Evolutionary conservation across 768 basidiomycete species (phyloP), one percentile per base, ranked within the genome.

Genomic region (Royoungia palumana): DNA sequence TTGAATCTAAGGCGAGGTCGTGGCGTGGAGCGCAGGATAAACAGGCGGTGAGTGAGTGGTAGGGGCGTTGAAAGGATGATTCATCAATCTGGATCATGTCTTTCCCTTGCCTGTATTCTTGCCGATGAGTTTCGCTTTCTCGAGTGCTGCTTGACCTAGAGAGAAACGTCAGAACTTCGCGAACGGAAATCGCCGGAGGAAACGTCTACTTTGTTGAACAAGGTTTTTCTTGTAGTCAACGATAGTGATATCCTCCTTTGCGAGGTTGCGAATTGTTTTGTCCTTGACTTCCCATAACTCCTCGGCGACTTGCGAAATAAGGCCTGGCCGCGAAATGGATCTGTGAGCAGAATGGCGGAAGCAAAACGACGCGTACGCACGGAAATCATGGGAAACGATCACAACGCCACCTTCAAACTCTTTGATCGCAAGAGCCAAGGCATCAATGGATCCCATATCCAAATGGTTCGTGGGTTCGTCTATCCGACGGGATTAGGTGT

Each of bases 331-430:
- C 48, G 34, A 47, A 59, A 44, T 35, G 46, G 37, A 47, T 44
- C 44, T 24, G 32, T 59, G 8, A 57, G 37, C 35, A 55, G 17
- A 44, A 47, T 25, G 34, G 57, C 37, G 9, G 25, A 14, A 35
- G 14, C 20, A 30, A 36, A 40, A 46, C 46, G 25, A 47, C 46
- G 50, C 44, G 47, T 21, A 80, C 87, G 57, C 60, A 90, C 95
- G 89, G 88, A 99, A 99, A 72, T 99, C 95, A 75, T 98, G 96
- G 41, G 94, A 97, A 55, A 99, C 96, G 66, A 99, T 98, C 59
- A 98, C 96, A 35, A 99, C 96, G 61, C 96, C 95, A 51, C 96
- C 96, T 63, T 90, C 87, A 67, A 91, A 99, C 64, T 89, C 90
- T 70, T 95, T 96, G 78, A 99, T 98, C 42, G 96, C 95, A 21